Evolutionary conservation across 768 basidiomycete genomes (phyloP), one percentile per base, ranked within the genome.

Genomic region (Inosperma sp.): DNA sequence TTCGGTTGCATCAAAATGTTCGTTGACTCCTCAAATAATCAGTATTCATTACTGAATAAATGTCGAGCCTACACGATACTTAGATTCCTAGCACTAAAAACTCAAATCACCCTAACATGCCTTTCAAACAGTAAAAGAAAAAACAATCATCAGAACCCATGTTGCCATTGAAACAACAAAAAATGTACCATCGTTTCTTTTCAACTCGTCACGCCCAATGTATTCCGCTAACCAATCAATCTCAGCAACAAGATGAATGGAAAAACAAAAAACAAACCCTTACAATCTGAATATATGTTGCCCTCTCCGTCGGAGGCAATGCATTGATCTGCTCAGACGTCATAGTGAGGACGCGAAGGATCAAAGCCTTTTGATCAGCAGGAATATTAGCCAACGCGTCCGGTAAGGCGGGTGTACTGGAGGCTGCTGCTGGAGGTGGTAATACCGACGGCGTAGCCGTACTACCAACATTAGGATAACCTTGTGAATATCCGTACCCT

Each of bases 211-310:
- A 73, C 61, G 27, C 72, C 73, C 17, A 74, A 63, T 7, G 73
- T 72, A 25, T 70, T 62, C 36, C 74, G 62, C 74, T 75, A 54
- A 19, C 37, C 48, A 42, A 48, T 13, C 30, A 16, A 47, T 21
- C 16, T 5, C 17, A 29, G 10, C 27, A 8, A 44, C 23, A 45
- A 40, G 17, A 52, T 17, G n/a, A 46, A 47, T 7, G 16, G 16
- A 46, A n/a, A 43, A 22, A 14, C 19, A 30, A 39, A 43, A 34
- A 21, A 13, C 12, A 17, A 26, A 26, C 25, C 78, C 87, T 58
- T 33, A 93, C 92, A 62, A 96, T 72, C 68, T 93, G 88, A 58
- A 92, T 78, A 57, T 93, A 84, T 27, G 81, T 88, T 9, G 81
- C 76, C 22, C 87, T 76, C 59, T 94, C 91, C 4, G 75, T 68